Conservation (phyloP, 2,329 filamentous ascomycete species). For the Aspergillus sp. region DNA sequence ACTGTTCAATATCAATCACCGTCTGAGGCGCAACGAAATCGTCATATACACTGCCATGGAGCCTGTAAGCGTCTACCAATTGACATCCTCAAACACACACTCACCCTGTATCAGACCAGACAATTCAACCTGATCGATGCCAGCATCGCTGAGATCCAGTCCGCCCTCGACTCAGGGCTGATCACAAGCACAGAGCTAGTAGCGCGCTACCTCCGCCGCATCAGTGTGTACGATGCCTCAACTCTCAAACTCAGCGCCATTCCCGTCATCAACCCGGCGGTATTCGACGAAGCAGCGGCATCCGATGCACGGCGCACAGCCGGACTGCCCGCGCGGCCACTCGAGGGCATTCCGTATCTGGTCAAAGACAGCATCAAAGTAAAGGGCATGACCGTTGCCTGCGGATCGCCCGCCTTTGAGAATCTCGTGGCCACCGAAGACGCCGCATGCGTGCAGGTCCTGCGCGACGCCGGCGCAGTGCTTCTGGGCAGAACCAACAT, state of each 20-base stretch:
- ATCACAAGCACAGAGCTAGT: constrained; percentile 48
- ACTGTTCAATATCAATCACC: too few relatives aligned
- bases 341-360: constrained; percentile 59
- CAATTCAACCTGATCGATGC: constrained; percentile 45
- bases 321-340: constrained; percentile 34
- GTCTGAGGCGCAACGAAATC: too few relatives aligned
- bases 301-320: constrained; percentile 47
- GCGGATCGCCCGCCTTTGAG: constrained; percentile 56
- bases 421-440: constrained; percentile 52
- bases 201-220: constrained; percentile 48
- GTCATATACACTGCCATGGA: background rate
- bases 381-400: constrained; percentile 52
- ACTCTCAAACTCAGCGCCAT: constrained; percentile 47
- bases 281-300: constrained; percentile 48
- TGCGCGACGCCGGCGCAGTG: constrained; percentile 52
- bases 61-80: constrained; percentile 1
- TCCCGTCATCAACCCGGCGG: constrained; percentile 47
- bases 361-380: constrained; percentile 60
- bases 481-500: constrained; percentile 59
- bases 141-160: constrained; percentile 45
- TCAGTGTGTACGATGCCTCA: constrained; percentile 48
- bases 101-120: background rate
- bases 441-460: constrained; percentile 48
- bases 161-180: constrained; percentile 40
- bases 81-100: background rate